Conservation (phyloP, 495 filamentous ascomycete species). For the Talaromyces trachyspermus region DNA sequence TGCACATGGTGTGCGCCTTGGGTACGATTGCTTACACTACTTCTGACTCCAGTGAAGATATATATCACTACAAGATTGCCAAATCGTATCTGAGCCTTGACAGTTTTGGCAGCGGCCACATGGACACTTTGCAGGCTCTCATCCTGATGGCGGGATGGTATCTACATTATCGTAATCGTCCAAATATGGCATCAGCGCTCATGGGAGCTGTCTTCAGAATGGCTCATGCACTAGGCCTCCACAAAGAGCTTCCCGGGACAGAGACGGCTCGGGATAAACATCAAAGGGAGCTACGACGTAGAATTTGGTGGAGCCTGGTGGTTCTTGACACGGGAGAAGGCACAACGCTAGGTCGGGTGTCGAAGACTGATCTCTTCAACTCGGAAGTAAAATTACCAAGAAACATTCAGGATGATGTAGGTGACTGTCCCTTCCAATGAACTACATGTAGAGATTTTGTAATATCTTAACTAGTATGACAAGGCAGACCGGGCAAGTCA, state of each 20-base stretch:
- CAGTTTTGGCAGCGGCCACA: constrained; percentile 56
- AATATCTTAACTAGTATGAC: neutral
- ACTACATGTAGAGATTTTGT: neutral
- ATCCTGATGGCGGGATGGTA: constrained; percentile 62
- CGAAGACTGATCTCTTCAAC: constrained; percentile 12
- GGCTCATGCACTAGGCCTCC: constrained; percentile 57
- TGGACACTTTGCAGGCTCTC: constrained; percentile 60
- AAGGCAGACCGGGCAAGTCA: constrained; percentile 15
- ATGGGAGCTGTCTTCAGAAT: constrained; percentile 57
- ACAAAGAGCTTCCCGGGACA: constrained; percentile 49
- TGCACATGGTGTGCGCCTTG: constrained; percentile 68
- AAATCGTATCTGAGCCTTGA: constrained; percentile 58
- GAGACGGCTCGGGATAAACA: constrained; percentile 26
- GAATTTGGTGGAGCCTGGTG: constrained; percentile 66
- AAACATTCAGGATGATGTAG: constrained; percentile 12
- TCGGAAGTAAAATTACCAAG: constrained; percentile 12
- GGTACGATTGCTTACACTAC: constrained; percentile 57
- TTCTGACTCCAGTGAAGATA: constrained; percentile 57
- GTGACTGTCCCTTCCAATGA: neutral
- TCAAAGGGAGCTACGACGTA: constrained; percentile 51
- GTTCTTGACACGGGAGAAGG: constrained; percentile 64
- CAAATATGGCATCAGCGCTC: constrained; percentile 52
- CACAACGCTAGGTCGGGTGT: constrained; percentile 50
- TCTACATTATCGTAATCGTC: constrained; percentile 64
- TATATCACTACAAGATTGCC: constrained; percentile 54